These are phyloP conservation scores for Dioszegia crocea DNA, from an alignment of 768 basidiomycete species.

Conservation along the genomic window DNA sequence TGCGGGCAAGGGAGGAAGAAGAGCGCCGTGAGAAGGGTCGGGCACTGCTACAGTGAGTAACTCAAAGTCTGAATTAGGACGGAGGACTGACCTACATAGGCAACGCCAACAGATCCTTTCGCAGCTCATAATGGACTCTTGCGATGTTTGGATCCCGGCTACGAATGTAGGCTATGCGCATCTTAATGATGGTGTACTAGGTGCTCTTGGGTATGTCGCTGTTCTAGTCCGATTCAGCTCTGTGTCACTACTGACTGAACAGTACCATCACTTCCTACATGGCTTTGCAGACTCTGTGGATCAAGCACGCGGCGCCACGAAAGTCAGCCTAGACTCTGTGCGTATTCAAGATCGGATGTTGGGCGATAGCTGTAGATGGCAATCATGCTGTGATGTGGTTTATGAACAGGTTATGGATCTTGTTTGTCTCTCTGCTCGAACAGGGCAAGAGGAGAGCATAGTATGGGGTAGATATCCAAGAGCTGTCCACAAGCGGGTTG, in stretches of 20 bases:
- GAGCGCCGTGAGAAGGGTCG: constrained; percentile 66
- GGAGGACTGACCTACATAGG: constrained; percentile 39
- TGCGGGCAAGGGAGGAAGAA: constrained; percentile 56
- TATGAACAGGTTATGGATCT: too few relatives aligned
- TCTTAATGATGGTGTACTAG: constrained; percentile 78
- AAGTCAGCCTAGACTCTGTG: too few relatives aligned
- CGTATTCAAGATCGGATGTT: too few relatives aligned
- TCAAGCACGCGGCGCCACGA: constrained; percentile 32
- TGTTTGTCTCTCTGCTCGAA: too few relatives aligned
- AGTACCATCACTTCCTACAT: constrained; percentile 46
- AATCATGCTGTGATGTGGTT: too few relatives aligned
- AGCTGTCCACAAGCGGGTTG: too few relatives aligned
- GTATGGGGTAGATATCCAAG: too few relatives aligned
- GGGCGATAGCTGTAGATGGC: too few relatives aligned
- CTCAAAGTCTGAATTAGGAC: background rate
- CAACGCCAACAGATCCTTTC: constrained; percentile 64
- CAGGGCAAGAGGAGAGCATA: too few relatives aligned
- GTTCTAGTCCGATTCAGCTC: background rate
- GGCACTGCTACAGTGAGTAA: constrained; percentile 52
- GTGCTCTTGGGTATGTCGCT: constrained; percentile 70
- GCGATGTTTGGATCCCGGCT: constrained; percentile 88
- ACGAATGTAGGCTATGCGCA: constrained; percentile 69
- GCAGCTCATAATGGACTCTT: constrained; percentile 76
- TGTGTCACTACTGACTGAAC: background rate
- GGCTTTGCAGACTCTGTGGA: constrained; percentile 44